These are phyloP conservation scores for Plasmodium inui DNA, from an alignment of 169 alveolate species.

Conservation along the genomic window DNA sequence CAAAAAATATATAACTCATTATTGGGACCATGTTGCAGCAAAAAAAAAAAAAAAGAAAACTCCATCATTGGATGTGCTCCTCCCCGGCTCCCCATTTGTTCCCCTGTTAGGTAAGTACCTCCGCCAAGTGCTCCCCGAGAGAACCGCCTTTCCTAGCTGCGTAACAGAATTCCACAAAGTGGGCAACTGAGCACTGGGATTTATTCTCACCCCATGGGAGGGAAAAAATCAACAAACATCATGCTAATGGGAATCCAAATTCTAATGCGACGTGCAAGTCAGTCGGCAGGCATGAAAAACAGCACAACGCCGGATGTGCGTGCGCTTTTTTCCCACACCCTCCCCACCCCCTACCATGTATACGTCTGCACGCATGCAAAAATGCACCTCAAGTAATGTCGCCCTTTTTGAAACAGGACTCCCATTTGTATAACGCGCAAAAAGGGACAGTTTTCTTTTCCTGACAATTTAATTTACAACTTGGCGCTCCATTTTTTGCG, in stretches of 20 bases:
- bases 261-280: background rate
- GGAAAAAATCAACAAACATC: no score
- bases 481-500: background rate
- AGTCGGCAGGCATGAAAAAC: background rate
- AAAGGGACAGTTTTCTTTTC: background rate
- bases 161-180: background rate
- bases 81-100: no score
- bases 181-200: background rate
- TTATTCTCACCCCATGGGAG: background rate
- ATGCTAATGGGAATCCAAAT: background rate
- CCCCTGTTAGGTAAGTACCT: background rate
- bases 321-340: background rate
- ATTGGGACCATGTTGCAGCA: no score
- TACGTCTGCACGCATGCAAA: conserved; percentile 2
- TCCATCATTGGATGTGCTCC: background rate
- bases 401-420: background rate
- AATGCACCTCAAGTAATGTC: background rate
- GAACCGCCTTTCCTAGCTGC: background rate
- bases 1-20: no score
- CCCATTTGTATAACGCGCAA: background rate
- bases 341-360: background rate
- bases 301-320: background rate
- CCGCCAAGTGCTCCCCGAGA: background rate
- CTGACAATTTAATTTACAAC: background rate
- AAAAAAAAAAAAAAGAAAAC: no score